Base-by-base conservation (phyloP, 768 basidiomycete genomes). In the Gymnopilus dilepis region DNA sequence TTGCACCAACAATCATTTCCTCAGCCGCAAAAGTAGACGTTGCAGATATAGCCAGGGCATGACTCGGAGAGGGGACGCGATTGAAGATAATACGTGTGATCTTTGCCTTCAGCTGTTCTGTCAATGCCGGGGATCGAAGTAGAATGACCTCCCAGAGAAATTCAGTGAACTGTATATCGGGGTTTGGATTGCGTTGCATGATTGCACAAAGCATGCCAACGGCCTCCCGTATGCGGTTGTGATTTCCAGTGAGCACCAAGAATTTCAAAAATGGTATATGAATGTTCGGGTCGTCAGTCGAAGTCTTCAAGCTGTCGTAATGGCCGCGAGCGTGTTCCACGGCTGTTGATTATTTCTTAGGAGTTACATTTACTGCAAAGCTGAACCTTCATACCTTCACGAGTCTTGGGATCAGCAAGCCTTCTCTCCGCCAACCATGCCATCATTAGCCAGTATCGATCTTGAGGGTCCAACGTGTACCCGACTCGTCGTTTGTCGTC, bases 371-470 rank as follows among this genome's bases (percentile, higher is more conserved):
- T n/a, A n/a, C n/a, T 4, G 17, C 6, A 24, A 34, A 40, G 2
- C 21, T 21, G 6, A 11, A 50, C 12, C 13, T 21, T 42, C 54
- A 24, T 55, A 67, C 67, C 65, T 58, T 51, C 17, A 38, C 33
- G n/a, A 26, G 37, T 28, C 22, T 48, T 38, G 4, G 31, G 24
- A 13, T 13, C 7, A n/a, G 37, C 19, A 19, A 21, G 7, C n/a
- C 45, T 47, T 37, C 50, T 38, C 15, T 45, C 42, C 15, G 58
- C 63, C 37, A 69, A 21, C 37, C 47, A 53, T n/a, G 67, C 65
- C 43, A 52, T 80, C 83, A 90, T 83, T 48, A 84, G 68, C 88
- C 88, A 90, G 70, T 84, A 90, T 50, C 79, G 77, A 68, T 90
- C 87, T n/a, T 80, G 75, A 42, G 40, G 2, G 40, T 17, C 38